Base-by-base conservation (phyloP, 805 yeast genomes). In the Barnettozyma wickerhamii region DNA sequence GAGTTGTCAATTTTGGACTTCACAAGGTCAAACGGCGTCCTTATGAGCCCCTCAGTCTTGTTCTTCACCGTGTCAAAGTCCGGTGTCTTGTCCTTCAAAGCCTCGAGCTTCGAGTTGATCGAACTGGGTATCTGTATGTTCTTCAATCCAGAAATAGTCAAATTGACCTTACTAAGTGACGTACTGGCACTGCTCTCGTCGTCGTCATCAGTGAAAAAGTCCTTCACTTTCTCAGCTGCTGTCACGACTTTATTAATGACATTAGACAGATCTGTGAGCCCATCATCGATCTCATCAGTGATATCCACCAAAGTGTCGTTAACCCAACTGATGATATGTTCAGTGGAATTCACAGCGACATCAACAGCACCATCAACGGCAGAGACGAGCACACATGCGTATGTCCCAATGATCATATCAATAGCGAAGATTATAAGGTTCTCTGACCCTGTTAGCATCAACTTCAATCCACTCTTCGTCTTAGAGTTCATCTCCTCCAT, bases 381-480 rank as follows among this genome's bases (percentile, higher is more conserved):
- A 5, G 93, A 81, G 0, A 84, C 77, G 12, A 88, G 58, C 12
- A 93, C 66, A 60, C 99, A 93, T 0, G 84, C 81, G 60, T 86
- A 87, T 0, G 98, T 93, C 0, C 97, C 98, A 2, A 89, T 60
- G 35, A 84, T 75, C 48, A 91, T 52, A 24, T 89, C 88, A 7
- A 91, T 63, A 7, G 77, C 65, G 55, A 91, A 86, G 4, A 77
- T 55, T 0, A 86, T 56, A 30, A 89, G 47, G 31, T 71, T 68
- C 50, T 84, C 81, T 7, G 81, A 64, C 0, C 79, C 82, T 1
- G 77, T 72, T 0, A 86, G 55, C 10, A 77, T 51, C 35, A 79
- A 42, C 1, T 68, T 53, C 10, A 85, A 40, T 1, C 72, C 48
- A 3, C 65, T 58, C 21, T 72, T 52, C 9, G 79, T 62, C 0